These are phyloP conservation scores for Rhododendron mucronatum DNA, from an alignment of 148 eudicot genomes.

Conservation along the genomic window DNA sequence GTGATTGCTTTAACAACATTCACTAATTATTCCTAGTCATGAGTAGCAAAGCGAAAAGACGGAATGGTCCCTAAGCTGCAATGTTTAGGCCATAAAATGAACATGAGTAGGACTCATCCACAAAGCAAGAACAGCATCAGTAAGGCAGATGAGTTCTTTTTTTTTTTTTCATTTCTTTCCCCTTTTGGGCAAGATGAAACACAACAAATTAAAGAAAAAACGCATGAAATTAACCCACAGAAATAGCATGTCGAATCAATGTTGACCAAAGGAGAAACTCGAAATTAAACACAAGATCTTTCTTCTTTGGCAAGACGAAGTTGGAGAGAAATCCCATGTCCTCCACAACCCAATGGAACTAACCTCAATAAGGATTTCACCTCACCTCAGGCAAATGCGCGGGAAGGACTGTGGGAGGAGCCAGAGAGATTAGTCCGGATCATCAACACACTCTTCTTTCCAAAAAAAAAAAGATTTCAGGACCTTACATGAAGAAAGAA, in stretches of 20 bases:
- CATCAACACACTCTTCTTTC: not conserved
- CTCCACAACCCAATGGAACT: not conserved
- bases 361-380: not conserved
- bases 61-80: not conserved
- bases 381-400: not conserved
- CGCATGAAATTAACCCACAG: not conserved
- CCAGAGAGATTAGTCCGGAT: not conserved
- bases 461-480: too few relatives aligned
- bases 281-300: not conserved
- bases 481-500: not conserved
- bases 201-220: not conserved
- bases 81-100: not conserved
- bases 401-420: not conserved
- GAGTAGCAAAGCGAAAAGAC: not conserved
- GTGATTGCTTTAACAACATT: not conserved
- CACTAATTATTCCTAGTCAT: not conserved
- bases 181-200: not conserved
- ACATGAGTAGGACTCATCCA: not conserved
- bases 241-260: not conserved
- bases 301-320: slow-evolving; percentile 1
- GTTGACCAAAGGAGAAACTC: not conserved
- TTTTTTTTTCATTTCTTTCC: not conserved
- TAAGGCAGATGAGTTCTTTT: not conserved
- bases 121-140: not conserved
- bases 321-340: not conserved